Evolutionary conservation across 2,329 filamentous ascomycete species (phyloP), one percentile per base, ranked within the genome.

Genomic region (Fusarium palustre): DNA sequence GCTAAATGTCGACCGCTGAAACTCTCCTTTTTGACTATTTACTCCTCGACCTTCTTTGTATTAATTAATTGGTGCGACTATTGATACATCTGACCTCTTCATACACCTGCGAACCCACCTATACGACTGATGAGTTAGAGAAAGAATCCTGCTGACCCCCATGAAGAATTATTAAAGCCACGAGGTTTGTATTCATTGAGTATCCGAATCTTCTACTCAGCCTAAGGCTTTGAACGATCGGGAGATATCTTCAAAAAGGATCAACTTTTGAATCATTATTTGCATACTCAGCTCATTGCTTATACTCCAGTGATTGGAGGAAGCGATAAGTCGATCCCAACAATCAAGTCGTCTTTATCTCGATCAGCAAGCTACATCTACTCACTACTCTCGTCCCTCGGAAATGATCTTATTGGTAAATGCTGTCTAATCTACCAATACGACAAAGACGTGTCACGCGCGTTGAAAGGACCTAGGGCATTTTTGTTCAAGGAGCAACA

Each of bases 251-350:
- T n/a, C 8, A 18, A 24, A 41, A n/a, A n/a, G 22, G 12, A 7
- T 24, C n/a, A 16, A 7, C 33, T 20, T 10, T 25, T n/a, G 20
- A 28, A n/a, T 20, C 20, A 36, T 33, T 18, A n/a, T 48, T 20
- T 50, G 28, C 16, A 18, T 55, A 33, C 30, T 52, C 38, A 33
- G 38, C 24, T 20, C 22, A 50, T 50, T 52, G 18, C n/a, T 22
- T 25, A 39, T 33, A 53, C 53, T 55, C 41, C 22, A 66, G 56
- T 45, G 34, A 36, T 67, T 56, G 34, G n/a, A 28, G 10, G 10
- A 33, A 33, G 48, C 20, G 57, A 55, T 34, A 53, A 41, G 33
- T 36, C 28, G 28, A 54, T 41, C 42, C 24, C 18, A 31, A 34
- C 30, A 55, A 38, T 7, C 22, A 57, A 38, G 13, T 39, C 25